Evolutionary conservation across 2,329 filamentous ascomycete genomes (phyloP).

Genomic region (Aspergillus tubingensis): DNA sequence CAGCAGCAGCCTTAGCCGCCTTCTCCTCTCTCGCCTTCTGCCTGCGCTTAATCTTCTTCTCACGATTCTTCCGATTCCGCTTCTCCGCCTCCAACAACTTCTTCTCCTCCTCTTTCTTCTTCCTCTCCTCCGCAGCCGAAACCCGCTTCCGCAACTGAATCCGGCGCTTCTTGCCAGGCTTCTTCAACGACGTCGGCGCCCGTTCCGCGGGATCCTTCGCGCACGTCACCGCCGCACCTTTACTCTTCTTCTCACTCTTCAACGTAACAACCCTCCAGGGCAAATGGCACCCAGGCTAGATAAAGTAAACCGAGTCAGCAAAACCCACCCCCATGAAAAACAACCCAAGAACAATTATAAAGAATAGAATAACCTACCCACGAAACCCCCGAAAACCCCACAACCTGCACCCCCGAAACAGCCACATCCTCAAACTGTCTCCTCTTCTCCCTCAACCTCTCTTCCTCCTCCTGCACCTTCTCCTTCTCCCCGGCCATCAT

Average conservation of each 20-base stretch:
- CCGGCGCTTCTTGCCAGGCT: constrained; percentile 47
- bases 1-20: constrained; percentile 26
- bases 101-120: constrained; percentile 32
- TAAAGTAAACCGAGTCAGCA: neutral
- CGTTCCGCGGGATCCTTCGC: constrained; percentile 24
- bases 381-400: constrained; percentile 30
- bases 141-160: constrained; percentile 41
- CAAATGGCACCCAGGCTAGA: constrained; percentile 43
- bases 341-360: neutral
- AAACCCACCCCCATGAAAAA: neutral
- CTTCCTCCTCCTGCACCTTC: constrained; percentile 14
- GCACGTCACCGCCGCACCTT: constrained; percentile 24
- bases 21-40: constrained; percentile 42
- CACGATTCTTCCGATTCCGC: constrained; percentile 42
- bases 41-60: constrained; percentile 41
- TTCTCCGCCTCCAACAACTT: constrained; percentile 42
- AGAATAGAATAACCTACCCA: constrained; percentile 35
- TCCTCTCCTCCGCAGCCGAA: constrained; percentile 32
- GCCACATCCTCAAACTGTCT: constrained; percentile 40
- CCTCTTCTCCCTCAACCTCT: constrained; percentile 22
- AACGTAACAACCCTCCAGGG: constrained; percentile 45
- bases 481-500: constrained; percentile 23
- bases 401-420: constrained; percentile 36
- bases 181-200: constrained; percentile 38
- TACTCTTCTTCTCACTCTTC: constrained; percentile 34